These are phyloP conservation scores for Irpex sp. DNA, from an alignment of 1,284 basidiomycete species.

Conservation along the genomic window DNA sequence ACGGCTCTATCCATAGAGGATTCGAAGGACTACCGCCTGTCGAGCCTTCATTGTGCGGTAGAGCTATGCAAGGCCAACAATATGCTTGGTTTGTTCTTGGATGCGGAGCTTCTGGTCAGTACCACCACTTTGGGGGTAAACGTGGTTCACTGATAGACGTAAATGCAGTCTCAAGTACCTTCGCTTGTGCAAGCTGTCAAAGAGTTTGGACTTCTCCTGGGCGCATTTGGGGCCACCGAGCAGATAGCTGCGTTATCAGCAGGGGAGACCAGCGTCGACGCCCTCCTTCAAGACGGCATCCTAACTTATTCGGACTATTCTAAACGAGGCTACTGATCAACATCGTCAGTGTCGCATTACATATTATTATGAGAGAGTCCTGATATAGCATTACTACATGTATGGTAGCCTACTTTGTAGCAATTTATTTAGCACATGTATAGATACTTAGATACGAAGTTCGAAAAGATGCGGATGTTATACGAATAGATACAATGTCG, in stretches of 20 bases:
- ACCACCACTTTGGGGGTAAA: neutral
- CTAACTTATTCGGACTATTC: constrained; percentile 64
- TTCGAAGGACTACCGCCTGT: constrained; percentile 49
- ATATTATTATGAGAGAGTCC: neutral
- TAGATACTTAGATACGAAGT: neutral
- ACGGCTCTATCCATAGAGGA: constrained; percentile 43
- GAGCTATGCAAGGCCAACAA: constrained; percentile 95
- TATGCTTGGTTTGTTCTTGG: constrained; percentile 88
- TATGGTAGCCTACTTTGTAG: constrained; percentile 7
- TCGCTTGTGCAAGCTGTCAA: constrained; percentile 84
- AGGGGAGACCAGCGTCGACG: constrained; percentile 54
- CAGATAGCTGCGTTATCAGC: constrained; percentile 39
- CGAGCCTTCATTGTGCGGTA: constrained; percentile 87
- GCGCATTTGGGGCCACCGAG: constrained; percentile 64
- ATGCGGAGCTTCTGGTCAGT: constrained; percentile 83
- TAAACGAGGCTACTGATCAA: constrained; percentile 28
- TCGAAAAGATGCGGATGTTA: neutral
- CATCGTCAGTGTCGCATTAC: neutral
- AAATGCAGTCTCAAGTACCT: constrained; percentile 64
- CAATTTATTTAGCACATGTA: neutral
- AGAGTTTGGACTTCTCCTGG: constrained; percentile 84
- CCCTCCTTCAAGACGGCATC: constrained; percentile 56
- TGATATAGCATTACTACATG: constrained; percentile 6
- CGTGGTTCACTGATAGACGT: neutral
- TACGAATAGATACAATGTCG: no score